These are phyloP conservation scores for Schizopora paradoxa DNA, from an alignment of 1,284 basidiomycete genomes.

Conservation along the genomic window DNA sequence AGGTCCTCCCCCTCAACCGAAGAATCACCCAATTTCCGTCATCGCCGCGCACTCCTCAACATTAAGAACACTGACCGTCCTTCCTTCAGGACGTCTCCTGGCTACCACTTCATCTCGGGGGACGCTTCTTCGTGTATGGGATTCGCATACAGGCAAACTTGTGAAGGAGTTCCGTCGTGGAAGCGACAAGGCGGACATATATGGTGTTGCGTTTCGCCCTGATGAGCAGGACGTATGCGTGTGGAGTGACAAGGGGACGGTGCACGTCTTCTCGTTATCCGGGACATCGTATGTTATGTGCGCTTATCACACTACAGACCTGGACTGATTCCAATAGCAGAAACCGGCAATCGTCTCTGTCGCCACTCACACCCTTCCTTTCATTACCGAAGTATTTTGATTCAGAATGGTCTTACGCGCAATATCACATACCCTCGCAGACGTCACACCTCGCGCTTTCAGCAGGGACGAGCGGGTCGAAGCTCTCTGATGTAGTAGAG, in stretches of 20 bases:
- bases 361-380: slow-evolving; percentile 69
- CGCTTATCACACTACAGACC: slow-evolving; percentile 9
- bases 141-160: slow-evolving; percentile 69
- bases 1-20: slow-evolving; percentile 47
- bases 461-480: slow-evolving; percentile 47
- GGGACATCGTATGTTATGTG: slow-evolving; percentile 53
- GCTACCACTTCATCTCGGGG: slow-evolving; percentile 84
- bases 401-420: slow-evolving; percentile 90
- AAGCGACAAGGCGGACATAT: slow-evolving; percentile 88
- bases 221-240: slow-evolving; percentile 80
- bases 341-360: slow-evolving; percentile 77
- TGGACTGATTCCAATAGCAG: slow-evolving; percentile 32
- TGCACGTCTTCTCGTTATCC: slow-evolving; percentile 83
- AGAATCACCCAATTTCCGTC: slow-evolving; percentile 70
- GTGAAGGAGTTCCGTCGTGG: slow-evolving; percentile 82
- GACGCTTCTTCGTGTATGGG: slow-evolving; percentile 89
- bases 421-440: slow-evolving; percentile 84
- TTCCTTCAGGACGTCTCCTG: slow-evolving; percentile 74
- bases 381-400: slow-evolving; percentile 90
- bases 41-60: slow-evolving; percentile 82
- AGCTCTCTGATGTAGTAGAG: slow-evolving; percentile 60
- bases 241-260: slow-evolving; percentile 96
- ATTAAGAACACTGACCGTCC: slow-evolving; percentile 73
- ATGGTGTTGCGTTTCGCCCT: slow-evolving; percentile 76
- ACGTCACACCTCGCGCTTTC: slow-evolving; percentile 75